Percentiles rank a stretch among this genome's conserved stretches.
phyloP scores from a whole-genome alignment of 2,329 filamentous ascomycete genomes.

The Fusarium neocosmosporiellum region DNA sequence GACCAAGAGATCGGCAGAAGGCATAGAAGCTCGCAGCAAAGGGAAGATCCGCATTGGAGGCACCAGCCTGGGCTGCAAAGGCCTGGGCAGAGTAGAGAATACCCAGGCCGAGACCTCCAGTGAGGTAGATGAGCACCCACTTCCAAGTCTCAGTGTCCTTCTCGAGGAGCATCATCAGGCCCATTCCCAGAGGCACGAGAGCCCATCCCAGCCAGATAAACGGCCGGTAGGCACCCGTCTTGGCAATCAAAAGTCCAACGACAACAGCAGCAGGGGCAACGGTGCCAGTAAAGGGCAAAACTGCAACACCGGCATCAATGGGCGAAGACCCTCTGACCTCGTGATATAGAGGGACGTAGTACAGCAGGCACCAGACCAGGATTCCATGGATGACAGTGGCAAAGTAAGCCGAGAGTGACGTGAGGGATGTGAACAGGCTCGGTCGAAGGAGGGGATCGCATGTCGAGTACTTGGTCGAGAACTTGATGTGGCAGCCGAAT shows the following conservation, averaged over 20 bases:
- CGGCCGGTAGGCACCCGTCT: conserved; percentile 70
- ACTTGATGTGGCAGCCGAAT: conserved; percentile 35
- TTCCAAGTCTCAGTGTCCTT: conserved; percentile 60
- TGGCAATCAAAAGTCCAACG: conserved; percentile 66
- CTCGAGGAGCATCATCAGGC: conserved; percentile 63
- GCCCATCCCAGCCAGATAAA: conserved; percentile 72
- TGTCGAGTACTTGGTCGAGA: conserved; percentile 32
- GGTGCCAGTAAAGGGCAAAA: conserved; percentile 70
- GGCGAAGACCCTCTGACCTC: conserved; percentile 37
- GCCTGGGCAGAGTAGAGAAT: conserved; percentile 72
- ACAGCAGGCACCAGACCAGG: conserved; percentile 36
- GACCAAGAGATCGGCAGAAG: conserved; percentile 70
- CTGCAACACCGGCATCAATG: conserved; percentile 56
- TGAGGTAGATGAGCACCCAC: conserved; percentile 72
- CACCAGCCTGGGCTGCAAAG: conserved; percentile 69
- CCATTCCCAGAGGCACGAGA: conserved; percentile 68
- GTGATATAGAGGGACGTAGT: conserved; percentile 39
- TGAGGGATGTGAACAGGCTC: conserved; percentile 38
- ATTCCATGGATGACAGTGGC: conserved; percentile 38
- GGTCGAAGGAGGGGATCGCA: conserved; percentile 39
- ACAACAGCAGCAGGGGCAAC: conserved; percentile 70
- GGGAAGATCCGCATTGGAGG: conserved; percentile 54
- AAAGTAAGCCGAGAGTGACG: conserved; percentile 37
- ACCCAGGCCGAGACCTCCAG: conserved; percentile 70
- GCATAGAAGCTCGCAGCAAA: conserved; percentile 71